Conservation (phyloP, 805 yeast species). For the Metschnikowia picachoensis region DNA sequence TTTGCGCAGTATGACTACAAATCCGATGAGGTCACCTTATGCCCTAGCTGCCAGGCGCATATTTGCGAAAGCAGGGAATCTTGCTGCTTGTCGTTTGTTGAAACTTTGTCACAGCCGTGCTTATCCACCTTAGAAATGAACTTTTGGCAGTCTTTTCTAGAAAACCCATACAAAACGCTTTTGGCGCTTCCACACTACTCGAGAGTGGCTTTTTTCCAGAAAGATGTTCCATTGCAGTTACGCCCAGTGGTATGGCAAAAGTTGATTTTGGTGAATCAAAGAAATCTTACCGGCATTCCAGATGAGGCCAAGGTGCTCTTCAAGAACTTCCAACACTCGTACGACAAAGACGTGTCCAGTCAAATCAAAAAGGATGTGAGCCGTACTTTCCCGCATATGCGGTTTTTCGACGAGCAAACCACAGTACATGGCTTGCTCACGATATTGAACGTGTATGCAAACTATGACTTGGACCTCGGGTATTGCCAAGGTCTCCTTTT, state of each 20-base stretch:
- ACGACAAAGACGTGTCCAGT: conserved; percentile 33
- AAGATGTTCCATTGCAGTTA: conserved; percentile 43
- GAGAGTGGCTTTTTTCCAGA: conserved; percentile 38
- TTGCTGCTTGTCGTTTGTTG: conserved; percentile 11
- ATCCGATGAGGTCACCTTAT: conserved; percentile 12
- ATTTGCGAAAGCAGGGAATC: conserved; percentile 1
- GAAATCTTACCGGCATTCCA: conserved; percentile 29
- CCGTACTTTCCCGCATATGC: conserved; percentile 56
- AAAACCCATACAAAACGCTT: conserved; percentile 42
- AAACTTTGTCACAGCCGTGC: conserved; percentile 6
- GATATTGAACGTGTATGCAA: conserved; percentile 57
- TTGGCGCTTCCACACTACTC: conserved; percentile 47
- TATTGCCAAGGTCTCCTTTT: conserved; percentile 67
- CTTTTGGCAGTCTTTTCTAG: conserved; percentile 44
- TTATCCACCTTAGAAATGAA: conserved; percentile 26
- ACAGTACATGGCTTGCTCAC: conserved; percentile 48
- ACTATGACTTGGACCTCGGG: conserved; percentile 62
- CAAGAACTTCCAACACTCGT: conserved; percentile 41
- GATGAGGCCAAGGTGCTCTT: conserved; percentile 31
- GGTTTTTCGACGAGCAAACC: conserved; percentile 41
- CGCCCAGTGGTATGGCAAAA: conserved; percentile 45
- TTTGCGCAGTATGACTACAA: conserved; percentile 13
- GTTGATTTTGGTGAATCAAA: conserved; percentile 28
- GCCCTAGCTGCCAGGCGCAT: conserved; percentile 9
- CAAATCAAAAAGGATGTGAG: conserved; percentile 55